These are phyloP conservation scores for Coemansia sp. DNA, from an alignment of 192 early-diverging fungal species.

Conservation along the genomic window DNA sequence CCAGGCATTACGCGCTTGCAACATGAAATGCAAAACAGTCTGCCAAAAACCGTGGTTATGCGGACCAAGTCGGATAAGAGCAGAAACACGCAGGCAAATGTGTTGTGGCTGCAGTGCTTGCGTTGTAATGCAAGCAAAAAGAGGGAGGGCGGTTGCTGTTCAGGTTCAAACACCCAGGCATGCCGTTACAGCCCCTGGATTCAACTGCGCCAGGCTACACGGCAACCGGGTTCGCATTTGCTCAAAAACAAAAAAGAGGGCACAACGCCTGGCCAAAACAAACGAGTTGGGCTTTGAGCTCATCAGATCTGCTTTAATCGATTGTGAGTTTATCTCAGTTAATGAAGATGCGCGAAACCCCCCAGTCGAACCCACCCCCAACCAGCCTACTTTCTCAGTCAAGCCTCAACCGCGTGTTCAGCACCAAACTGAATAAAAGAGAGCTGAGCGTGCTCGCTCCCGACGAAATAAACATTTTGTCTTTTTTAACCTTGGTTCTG, in stretches of 20 bases:
- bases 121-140: neutral
- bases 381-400: neutral
- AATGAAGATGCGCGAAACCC: conserved; percentile 5
- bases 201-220: neutral
- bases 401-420: conserved; percentile 4
- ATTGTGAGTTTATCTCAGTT: conserved; percentile 1
- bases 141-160: neutral
- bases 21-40: no score
- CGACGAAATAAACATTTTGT: no score
- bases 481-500: no score
- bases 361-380: conserved; percentile 1
- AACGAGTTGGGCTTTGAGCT: neutral
- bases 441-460: no score
- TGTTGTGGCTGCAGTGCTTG: no score
- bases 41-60: no score
- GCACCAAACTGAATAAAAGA: conserved; percentile 5
- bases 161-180: no score
- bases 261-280: neutral
- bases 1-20: no score
- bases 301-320: conserved; percentile 12
- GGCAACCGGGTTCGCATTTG: neutral
- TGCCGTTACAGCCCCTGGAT: neutral
- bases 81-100: no score
- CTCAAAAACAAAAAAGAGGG: neutral
- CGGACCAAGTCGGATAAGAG: no score